Base-by-base conservation (phyloP, 441 rosid genomes). In the Francoa sonchifolia region DNA sequence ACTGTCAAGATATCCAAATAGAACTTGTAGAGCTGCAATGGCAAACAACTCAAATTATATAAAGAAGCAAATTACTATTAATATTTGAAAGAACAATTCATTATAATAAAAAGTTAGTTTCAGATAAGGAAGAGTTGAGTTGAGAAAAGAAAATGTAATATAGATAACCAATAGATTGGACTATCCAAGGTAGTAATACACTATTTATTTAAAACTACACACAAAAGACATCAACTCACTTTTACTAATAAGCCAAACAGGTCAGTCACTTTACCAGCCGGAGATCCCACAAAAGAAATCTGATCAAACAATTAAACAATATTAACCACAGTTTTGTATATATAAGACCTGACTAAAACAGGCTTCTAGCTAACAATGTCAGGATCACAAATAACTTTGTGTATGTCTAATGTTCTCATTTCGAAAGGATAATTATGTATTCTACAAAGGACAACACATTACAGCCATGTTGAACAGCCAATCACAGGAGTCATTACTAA, bases 21-120 rank as follows among this genome's bases (percentile, higher is more conserved):
- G 29, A 31, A 20, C 65, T 73, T 83, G 74, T 73, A 84, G 55
- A 47, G 68, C 97, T 88, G 73, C 82, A 68, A 55, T 21, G 48
- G 50, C 44, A 58, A 44, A 55, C 17, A 33, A 31, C 34, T 50
- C 44, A 43, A 50, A 43, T 48, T 19, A 52, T 21, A 21, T 28
- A 40, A 42, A 7, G 15, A 57, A 23, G 45, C 13, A 7, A 22
- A 44, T 37, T n/a, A n/a, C n/a, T n/a, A n/a, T n/a, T n/a, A n/a
- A n/a, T n/a, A n/a, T n/a, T n/a, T n/a, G n/a, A n/a, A 21, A 14
- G 17, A 45, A 43, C 44, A 36, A 18, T 33, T 41, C 38, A 50
- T 27, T 8, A 45, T 28, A 29, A 52, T 26, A n/a, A n/a, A n/a
- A n/a, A n/a, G n/a, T n/a, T n/a, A n/a, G n/a, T n/a, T n/a, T n/a